phyloP scores from a whole-genome alignment of 345 rosid species.

The Aquilaria yunnanensis region DNA sequence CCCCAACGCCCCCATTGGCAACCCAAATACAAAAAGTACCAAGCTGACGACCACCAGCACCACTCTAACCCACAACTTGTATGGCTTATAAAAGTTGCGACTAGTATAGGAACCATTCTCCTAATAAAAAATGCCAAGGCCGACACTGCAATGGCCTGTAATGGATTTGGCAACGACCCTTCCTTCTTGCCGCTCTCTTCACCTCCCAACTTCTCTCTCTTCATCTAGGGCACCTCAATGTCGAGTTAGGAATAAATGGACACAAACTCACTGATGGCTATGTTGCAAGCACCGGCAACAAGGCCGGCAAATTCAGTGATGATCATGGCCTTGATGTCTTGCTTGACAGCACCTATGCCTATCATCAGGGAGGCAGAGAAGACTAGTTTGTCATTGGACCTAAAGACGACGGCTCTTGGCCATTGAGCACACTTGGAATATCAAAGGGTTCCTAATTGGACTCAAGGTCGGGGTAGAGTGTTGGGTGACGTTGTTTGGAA shows the following conservation, averaged over 20 bases:
- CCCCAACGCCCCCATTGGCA: constrained; percentile 77
- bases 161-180: constrained; percentile 65
- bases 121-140: constrained; percentile 75
- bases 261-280: constrained; percentile 93
- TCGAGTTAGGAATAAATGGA: constrained; percentile 89
- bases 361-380: constrained; percentile 85
- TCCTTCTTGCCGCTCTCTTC: constrained; percentile 19
- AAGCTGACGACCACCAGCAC: constrained; percentile 54
- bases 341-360: constrained; percentile 87
- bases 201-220: constrained; percentile 31
- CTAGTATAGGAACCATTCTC: constrained; percentile 80
- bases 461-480: constrained; percentile 23
- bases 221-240: constrained; percentile 67
- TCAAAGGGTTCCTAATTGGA: constrained; percentile 32
- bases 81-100: constrained; percentile 68
- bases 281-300: constrained; percentile 96
- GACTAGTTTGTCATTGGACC: constrained; percentile 86
- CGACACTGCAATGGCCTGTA: constrained; percentile 81
- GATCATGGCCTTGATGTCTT: constrained; percentile 75
- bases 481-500: constrained; percentile 32
- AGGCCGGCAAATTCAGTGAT: constrained; percentile 84
- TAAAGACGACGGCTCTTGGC: constrained; percentile 90
- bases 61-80: constrained; percentile 54
- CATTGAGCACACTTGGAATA: constrained; percentile 86
- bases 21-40: constrained; percentile 59